Evolutionary conservation across 2,329 filamentous ascomycete species (phyloP).

Genomic region (Leptoxyphium fumago): DNA sequence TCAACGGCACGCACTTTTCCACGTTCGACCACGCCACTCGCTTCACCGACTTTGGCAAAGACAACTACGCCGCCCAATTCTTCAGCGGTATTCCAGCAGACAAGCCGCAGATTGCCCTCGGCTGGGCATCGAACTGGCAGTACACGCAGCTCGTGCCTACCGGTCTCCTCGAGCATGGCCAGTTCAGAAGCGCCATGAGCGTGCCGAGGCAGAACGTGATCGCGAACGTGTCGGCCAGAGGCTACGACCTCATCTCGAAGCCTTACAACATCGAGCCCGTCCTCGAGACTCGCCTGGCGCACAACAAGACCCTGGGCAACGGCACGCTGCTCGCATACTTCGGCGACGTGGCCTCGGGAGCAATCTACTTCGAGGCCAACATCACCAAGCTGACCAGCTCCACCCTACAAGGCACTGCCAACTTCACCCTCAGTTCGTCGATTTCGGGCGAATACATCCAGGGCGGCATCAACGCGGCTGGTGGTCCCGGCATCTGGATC

Average conservation of each 20-base stretch:
- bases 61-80: constrained; percentile 44
- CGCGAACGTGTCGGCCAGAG: constrained; percentile 34
- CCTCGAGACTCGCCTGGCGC: constrained; percentile 30
- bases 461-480: constrained; percentile 35
- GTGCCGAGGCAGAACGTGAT: constrained; percentile 39
- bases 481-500: constrained; percentile 25
- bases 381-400: constrained; percentile 28
- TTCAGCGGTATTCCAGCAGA: constrained; percentile 33
- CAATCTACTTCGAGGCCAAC: constrained; percentile 41
- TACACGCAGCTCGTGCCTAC: constrained; percentile 40
- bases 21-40: constrained; percentile 25
- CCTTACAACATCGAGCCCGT: constrained; percentile 37
- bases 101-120: constrained; percentile 32
- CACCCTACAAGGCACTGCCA: constrained; percentile 25
- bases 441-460: constrained; percentile 34
- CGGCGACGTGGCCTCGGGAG: constrained; percentile 32
- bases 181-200: constrained; percentile 38
- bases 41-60: constrained; percentile 22
- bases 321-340: constrained; percentile 37
- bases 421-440: constrained; percentile 39
- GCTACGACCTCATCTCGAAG: constrained; percentile 36
- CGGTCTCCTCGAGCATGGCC: constrained; percentile 29
- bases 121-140: constrained; percentile 47
- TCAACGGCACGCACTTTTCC: constrained; percentile 50
- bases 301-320: constrained; percentile 33